Conservation (phyloP, 75 land plant species). For the Pinus albicaulis region DNA sequence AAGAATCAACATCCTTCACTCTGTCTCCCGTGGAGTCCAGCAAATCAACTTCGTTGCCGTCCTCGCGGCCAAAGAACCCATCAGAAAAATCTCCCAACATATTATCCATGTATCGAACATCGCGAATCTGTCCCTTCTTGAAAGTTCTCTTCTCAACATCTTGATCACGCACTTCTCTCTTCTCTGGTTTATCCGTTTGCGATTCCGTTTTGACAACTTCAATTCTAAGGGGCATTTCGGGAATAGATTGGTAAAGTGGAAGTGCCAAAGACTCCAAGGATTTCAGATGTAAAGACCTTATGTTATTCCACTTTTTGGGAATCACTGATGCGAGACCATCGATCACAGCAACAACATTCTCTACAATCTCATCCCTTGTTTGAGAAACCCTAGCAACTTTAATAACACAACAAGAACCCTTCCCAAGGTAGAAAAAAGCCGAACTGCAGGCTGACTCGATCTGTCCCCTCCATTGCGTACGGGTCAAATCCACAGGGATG, state of each 20-base stretch:
- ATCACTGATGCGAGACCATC: constrained; percentile 52
- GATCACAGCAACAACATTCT: constrained; percentile 66
- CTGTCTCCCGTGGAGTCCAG: too few species aligned
- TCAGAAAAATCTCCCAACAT: constrained; percentile 4
- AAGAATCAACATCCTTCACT: too few species aligned
- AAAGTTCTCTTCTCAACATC: background rate
- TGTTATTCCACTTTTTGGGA: constrained; percentile 69
- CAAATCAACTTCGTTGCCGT: too few species aligned
- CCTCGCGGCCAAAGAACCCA: too few species aligned
- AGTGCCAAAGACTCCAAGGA: constrained; percentile 71
- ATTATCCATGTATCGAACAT: constrained; percentile 35
- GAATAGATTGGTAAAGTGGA: constrained; percentile 73
- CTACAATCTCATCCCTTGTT: constrained; percentile 55
- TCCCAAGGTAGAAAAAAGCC: constrained; percentile 53
- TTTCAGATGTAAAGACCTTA: constrained; percentile 71
- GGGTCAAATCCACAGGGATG: constrained; percentile 61
- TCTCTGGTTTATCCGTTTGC: background rate
- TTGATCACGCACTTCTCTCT: background rate
- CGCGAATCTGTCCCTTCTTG: constrained; percentile 39
- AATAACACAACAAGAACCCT: constrained; percentile 67
- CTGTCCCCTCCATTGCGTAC: constrained; percentile 63
- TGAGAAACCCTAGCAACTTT: constrained; percentile 60
- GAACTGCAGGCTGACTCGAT: constrained; percentile 52
- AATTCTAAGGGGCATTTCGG: constrained; percentile 37
- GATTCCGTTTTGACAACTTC: background rate